These are phyloP conservation scores for Debaryomyces tyrocola DNA, from an alignment of 805 yeast species.

Conservation along the genomic window DNA sequence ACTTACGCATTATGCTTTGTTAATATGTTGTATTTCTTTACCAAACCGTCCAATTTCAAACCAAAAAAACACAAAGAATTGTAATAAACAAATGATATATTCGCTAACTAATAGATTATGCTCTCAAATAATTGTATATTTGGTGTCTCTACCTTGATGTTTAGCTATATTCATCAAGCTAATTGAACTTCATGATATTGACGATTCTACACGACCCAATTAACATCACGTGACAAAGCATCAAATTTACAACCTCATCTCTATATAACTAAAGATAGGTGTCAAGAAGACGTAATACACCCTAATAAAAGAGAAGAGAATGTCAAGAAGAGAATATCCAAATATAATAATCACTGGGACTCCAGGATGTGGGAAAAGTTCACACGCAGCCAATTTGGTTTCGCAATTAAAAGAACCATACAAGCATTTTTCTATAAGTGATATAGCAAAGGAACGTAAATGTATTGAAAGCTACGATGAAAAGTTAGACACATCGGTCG, in stretches of 20 bases:
- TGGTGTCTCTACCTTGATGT: no score
- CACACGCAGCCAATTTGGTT: conserved; percentile 64
- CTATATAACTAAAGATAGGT: background rate
- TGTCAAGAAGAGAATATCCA: conserved; percentile 46
- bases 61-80: no score
- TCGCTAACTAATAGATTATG: background rate
- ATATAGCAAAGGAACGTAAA: conserved; percentile 73
- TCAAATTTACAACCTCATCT: no score
- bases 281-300: background rate
- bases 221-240: background rate
- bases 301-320: conserved; percentile 4
- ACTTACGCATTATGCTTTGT: conserved; percentile 9
- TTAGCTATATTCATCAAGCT: no score
- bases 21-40: no score
- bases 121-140: background rate
- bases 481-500: conserved; percentile 79
- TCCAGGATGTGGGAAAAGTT: conserved; percentile 88
- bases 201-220: background rate
- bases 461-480: conserved; percentile 86
- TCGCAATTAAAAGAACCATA: conserved; percentile 49
- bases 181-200: background rate
- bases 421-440: conserved; percentile 66
- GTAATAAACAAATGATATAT: no score
- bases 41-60: no score
- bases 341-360: conserved; percentile 93